phyloP scores from a whole-genome alignment of 1,139 yeast genomes.

The Protomyces pachydermus region DNA sequence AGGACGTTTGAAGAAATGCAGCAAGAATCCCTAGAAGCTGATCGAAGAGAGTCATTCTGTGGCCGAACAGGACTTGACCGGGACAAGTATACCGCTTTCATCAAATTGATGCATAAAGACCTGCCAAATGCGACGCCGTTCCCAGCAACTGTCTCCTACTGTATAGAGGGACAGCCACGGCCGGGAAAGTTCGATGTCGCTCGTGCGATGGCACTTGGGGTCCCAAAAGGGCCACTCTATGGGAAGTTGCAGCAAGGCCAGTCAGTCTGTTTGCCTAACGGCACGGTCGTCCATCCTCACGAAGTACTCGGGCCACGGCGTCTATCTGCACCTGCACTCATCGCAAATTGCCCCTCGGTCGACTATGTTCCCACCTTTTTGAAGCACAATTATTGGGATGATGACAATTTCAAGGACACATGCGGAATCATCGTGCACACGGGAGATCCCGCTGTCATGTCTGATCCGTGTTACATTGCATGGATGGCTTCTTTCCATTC shows the following conservation, averaged over 20 bases:
- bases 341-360: constrained; percentile 67
- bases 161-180: constrained; percentile 59
- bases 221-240: constrained; percentile 55
- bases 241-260: constrained; percentile 33
- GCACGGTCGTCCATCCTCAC: constrained; percentile 56
- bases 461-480: constrained; percentile 9
- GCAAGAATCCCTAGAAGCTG: background rate
- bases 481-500: constrained; percentile 22
- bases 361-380: constrained; percentile 44
- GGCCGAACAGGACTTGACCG: background rate
- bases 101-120: background rate
- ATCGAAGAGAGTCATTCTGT: background rate
- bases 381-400: constrained; percentile 29
- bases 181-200: constrained; percentile 72
- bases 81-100: background rate
- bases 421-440: constrained; percentile 35
- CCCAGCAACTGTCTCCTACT: constrained; percentile 48
- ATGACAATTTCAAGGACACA: constrained; percentile 36
- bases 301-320: constrained; percentile 68
- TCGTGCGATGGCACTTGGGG: constrained; percentile 63
- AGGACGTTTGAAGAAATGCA: background rate
- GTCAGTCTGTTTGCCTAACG: constrained; percentile 55
- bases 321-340: constrained; percentile 54
- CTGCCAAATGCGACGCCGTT: constrained; percentile 2
- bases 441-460: constrained; percentile 20